Conservation (phyloP, 2,329 filamentous ascomycete genomes). For the Lecanoromycetidae sp. region DNA sequence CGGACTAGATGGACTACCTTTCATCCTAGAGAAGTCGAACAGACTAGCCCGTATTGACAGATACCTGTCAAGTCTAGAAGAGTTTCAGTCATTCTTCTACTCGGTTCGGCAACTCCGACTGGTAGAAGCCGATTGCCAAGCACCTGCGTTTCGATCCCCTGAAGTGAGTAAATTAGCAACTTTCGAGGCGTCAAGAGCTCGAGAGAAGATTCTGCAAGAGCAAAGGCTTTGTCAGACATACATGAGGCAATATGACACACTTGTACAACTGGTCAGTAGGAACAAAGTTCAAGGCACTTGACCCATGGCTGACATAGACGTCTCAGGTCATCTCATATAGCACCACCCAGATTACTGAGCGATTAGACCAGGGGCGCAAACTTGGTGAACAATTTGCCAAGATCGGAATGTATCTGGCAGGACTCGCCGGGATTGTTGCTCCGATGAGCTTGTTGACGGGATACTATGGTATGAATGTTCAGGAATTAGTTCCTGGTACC, state of each 20-base stretch:
- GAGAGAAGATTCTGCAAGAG: constrained; percentile 12
- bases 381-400: constrained; percentile 11
- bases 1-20: constrained; percentile 4
- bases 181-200: constrained; percentile 7
- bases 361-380: constrained; percentile 1
- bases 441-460: constrained; percentile 12
- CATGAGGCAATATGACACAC: constrained; percentile 13
- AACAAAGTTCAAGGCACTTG: neutral
- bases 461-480: constrained; percentile 14
- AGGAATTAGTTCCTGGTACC: constrained; percentile 3
- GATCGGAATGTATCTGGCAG: constrained; percentile 8
- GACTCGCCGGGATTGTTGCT: constrained; percentile 5
- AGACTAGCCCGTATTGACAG: constrained; percentile 8
- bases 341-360: constrained; percentile 7
- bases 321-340: neutral
- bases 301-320: neutral
- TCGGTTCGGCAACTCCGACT: constrained; percentile 5
- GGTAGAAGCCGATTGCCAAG: neutral
- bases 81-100: constrained; percentile 10
- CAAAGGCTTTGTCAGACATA: constrained; percentile 13
- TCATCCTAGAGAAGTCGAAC: constrained; percentile 11
- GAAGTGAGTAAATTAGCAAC: neutral
- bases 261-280: constrained; percentile 10
- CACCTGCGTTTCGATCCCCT: neutral
- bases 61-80: constrained; percentile 11